A percentile compares a stretch with the other conserved stretches of the same genome.
Evolutionary conservation across 805 yeast species (phyloP).

Genomic region (Kurtzmaniella fragi): DNA sequence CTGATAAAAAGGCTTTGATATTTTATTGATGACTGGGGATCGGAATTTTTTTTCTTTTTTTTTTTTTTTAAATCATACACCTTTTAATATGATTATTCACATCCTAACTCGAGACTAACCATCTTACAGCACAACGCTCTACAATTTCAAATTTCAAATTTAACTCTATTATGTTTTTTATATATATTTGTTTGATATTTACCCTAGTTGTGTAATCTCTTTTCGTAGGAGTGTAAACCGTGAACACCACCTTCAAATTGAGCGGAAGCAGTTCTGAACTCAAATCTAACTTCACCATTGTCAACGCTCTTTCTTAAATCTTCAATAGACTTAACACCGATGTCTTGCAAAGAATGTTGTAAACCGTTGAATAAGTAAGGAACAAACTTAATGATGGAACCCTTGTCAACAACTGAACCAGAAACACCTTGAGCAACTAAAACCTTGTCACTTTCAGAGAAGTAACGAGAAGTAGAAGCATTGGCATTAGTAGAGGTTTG

Average conservation of each 20-base stretch:
- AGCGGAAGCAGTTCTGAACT: slow-evolving; percentile 97
- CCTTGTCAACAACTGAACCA: slow-evolving; percentile 95
- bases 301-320: slow-evolving; percentile 62
- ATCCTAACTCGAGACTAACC: too few species aligned
- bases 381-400: slow-evolving; percentile 86
- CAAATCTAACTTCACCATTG: slow-evolving; percentile 79
- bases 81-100: too few species aligned
- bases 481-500: slow-evolving; percentile 81
- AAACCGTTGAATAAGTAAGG: slow-evolving; percentile 94
- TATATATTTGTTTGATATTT: background rate
- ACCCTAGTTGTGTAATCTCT: slow-evolving; percentile 82
- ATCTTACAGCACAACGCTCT: too few species aligned
- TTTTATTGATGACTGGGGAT: too few species aligned
- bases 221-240: slow-evolving; percentile 94
- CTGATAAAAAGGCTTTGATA: background rate
- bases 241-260: slow-evolving; percentile 98
- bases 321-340: slow-evolving; percentile 70
- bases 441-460: slow-evolving; percentile 92
- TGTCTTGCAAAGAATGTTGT: slow-evolving; percentile 98
- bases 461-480: slow-evolving; percentile 97
- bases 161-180: background rate
- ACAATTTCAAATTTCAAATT: too few species aligned
- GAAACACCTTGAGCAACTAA: slow-evolving; percentile 99
- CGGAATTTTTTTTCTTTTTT: too few species aligned
- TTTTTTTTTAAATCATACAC: too few species aligned